Base-by-base conservation (phyloP, 202 grass and related monocot genomes). In the Panicum hallii region DNA sequence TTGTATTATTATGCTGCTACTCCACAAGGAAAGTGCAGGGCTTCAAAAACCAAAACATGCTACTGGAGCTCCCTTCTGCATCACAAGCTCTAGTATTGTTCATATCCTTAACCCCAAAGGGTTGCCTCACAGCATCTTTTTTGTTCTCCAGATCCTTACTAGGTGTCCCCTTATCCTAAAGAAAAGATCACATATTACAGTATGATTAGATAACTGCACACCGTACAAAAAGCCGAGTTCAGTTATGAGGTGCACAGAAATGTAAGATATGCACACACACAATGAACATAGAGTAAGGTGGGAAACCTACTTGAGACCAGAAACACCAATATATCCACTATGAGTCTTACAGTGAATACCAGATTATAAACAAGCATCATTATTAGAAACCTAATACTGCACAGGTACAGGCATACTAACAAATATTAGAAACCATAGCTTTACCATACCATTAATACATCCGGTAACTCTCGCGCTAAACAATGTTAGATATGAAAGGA, bases 1-100 rank as follows among this genome's bases (percentile, higher is more conserved):
- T 77, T 5, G 1, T n/a, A 19, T 20, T 66, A 26, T 72, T 44
- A 77, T 60, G 55, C 57, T 56, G 66, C 50, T 92, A 96, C 28
- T 99, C 90, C 57, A 88, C 85, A 57, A 91, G 79, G 74, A 85
- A 94, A 82, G 88, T 90, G 76, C 97, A 99, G 55, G 97, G 97
- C 86, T 99, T 99, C 79, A 99, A 88, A 84, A 99, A 94, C 93
- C 97, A 99, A 87, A 97, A 93, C 82, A 99, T 84, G 80, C 93
- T 86, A 80, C 86, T 82, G 74, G 97, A 80, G 83, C 87, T 87
- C 50, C 82, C 83, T 88, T 91, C 97, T 66, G 76, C 70, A 70
- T 92, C 90, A 70, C 72, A 77, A 79, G 73, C 64, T 74, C 65
- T 85, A 53, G 38, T 82, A 72, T 82, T 78, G 42, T 81, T 91